Evolutionary conservation across 805 yeast genomes (phyloP), one percentile per base, ranked within the genome.

Genomic region (Diddensiella caesifluorescens): DNA sequence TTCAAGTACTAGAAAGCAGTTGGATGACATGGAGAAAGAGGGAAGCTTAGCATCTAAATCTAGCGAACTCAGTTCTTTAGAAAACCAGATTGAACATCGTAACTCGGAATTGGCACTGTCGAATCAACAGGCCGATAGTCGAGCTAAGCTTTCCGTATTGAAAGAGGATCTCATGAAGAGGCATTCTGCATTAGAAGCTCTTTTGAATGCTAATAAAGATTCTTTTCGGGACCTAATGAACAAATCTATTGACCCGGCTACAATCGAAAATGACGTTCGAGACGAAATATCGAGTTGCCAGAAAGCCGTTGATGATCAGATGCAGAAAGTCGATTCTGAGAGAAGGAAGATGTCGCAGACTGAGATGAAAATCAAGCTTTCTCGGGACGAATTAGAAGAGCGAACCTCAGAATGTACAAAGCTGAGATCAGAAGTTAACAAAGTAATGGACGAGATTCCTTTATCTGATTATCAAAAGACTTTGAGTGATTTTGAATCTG

Each of bases 401-500:
- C 41, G 30, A 15, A 20, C 22, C 6, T 13, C 21, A 12, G 52
- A 50, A 22, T 19, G 34, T 7, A 22, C 19, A 23, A 10, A 15
- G 4, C 28, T 42, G n/a, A 38, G 41, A 18, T 32, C 23, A 20
- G 45, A 45, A 29, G 30, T 48, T 10, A 28, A 28, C 2, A 41
- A 50, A 2, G 46, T 60, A 9, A 49, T 70, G 5, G 70, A 67
- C 3, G 71, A 63, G 25, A 59, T 59, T 15, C 49, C 62, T n/a
- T 62, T 80, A 18, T 68, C 67, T 2, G 71, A 71, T 1, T 83
- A 77, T 54, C 76, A 74, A 26, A 63, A 61, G 1, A 65, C 73
- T 4, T 47, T 81, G 2, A 56, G 60, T 21, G 82, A 76, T 12
- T 67, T 80, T 4, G 90, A 85, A 53, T 72, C 71, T 13, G 81